Evolutionary conservation across 768 basidiomycete genomes (phyloP).

Genomic region (Lenzites betulinus): DNA sequence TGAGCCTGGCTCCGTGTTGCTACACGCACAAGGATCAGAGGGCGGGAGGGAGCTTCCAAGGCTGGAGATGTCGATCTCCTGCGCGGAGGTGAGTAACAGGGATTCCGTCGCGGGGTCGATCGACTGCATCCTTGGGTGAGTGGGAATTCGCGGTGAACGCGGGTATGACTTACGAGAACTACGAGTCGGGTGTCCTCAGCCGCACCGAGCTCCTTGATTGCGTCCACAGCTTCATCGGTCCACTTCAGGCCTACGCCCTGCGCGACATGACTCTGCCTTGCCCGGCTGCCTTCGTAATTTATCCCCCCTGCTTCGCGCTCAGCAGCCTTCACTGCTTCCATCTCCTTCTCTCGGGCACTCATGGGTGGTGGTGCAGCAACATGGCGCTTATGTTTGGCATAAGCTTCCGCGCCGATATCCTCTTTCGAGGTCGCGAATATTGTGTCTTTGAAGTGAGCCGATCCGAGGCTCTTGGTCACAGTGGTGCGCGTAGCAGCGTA

Average conservation of each 20-base stretch:
- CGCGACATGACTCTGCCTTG: conserved; percentile 57
- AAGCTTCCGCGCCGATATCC: conserved; percentile 68
- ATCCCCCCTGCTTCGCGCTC: conserved; percentile 60
- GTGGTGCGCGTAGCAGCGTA: conserved; percentile 79
- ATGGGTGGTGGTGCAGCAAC: conserved; percentile 78
- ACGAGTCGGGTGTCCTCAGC: conserved; percentile 55
- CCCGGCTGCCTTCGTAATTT: conserved; percentile 59
- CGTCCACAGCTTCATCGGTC: conserved; percentile 63
- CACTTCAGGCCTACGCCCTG: conserved; percentile 67
- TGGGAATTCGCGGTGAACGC: neutral
- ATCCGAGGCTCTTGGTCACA: conserved; percentile 73
- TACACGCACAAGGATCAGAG: conserved; percentile 53
- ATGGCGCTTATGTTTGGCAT: conserved; percentile 72
- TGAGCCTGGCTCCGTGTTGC: conserved; percentile 10
- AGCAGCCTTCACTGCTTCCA: conserved; percentile 73
- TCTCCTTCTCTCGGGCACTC: conserved; percentile 79
- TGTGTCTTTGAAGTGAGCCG: conserved; percentile 67
- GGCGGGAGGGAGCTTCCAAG: conserved; percentile 53
- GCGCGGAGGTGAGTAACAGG: conserved; percentile 46
- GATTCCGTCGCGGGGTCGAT: conserved; percentile 69
- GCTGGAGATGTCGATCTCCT: conserved; percentile 43
- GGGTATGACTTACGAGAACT: conserved; percentile 55
- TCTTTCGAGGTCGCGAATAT: conserved; percentile 78
- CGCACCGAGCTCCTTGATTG: conserved; percentile 57
- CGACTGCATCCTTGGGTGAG: conserved; percentile 42